phyloP scores from a whole-genome alignment of 1,139 yeast genomes.

The Blastobotrys petasosporus region DNA sequence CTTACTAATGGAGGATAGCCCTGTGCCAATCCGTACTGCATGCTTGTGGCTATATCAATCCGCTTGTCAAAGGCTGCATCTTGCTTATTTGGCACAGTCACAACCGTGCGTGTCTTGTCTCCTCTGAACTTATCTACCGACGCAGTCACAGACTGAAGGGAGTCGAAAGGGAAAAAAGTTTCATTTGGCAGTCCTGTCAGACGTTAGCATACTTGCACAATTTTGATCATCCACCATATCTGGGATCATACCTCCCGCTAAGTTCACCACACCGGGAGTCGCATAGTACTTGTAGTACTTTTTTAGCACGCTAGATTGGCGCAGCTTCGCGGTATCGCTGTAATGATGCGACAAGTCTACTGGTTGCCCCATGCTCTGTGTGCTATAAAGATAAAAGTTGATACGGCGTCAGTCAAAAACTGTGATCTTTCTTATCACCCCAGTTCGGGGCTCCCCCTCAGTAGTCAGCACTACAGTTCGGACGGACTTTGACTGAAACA shows the following conservation, averaged over 20 bases:
- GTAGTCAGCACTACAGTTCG: background rate
- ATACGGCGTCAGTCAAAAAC: too few species aligned
- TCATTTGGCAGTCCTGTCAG: constrained; percentile 68
- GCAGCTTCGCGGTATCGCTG: constrained; percentile 61
- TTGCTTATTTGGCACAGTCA: constrained; percentile 8
- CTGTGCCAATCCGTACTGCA: constrained; percentile 77
- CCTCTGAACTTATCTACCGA: constrained; percentile 65
- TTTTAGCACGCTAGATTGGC: constrained; percentile 68
- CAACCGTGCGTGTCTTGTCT: background rate
- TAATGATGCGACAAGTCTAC: constrained; percentile 59
- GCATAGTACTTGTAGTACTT: constrained; percentile 65
- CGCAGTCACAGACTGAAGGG: constrained; percentile 45
- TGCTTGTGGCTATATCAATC: constrained; percentile 57
- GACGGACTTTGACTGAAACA: background rate
- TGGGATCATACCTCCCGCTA: constrained; percentile 45
- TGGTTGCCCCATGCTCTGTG: constrained; percentile 13
- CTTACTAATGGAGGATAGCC: constrained; percentile 64
- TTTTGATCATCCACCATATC: background rate
- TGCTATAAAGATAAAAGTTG: too few species aligned
- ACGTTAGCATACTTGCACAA: background rate
- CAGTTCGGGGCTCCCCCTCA: too few species aligned
- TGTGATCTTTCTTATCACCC: too few species aligned
- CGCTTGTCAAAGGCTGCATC: constrained; percentile 1
- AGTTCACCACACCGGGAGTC: constrained; percentile 64
- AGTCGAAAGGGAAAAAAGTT: constrained; percentile 76